Evolutionary conservation across 129 eudicot genomes (phyloP).

Genomic region (Tagetes erecta): DNA sequence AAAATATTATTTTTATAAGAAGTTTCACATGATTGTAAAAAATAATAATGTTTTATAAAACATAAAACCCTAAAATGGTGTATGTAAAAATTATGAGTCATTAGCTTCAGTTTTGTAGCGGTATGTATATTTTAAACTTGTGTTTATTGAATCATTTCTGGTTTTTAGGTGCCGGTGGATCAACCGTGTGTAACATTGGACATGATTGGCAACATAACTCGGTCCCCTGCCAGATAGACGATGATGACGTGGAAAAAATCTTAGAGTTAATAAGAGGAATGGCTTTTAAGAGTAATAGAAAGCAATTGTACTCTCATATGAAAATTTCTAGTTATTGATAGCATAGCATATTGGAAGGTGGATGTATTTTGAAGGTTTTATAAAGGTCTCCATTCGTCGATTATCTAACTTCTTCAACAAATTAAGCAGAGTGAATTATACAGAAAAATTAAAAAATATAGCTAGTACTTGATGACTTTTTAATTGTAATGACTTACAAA

Average conservation of each 20-base stretch:
- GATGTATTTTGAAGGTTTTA: constrained; percentile 8
- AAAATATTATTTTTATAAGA: background rate
- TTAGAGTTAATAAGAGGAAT: background rate
- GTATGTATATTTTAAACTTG: background rate
- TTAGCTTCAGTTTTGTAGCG: background rate
- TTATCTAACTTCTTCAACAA: background rate
- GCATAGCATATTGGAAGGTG: background rate
- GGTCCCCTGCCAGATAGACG: constrained; percentile 32
- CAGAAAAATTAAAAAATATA: background rate
- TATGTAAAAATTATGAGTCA: background rate
- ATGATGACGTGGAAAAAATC: constrained; percentile 2
- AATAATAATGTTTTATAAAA: background rate
- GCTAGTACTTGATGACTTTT: no score
- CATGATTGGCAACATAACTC: constrained; percentile 50
- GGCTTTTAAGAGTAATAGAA: background rate
- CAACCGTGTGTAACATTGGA: constrained; percentile 52
- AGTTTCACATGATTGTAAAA: background rate
- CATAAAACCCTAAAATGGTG: background rate
- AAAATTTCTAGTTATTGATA: background rate
- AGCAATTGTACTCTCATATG: background rate
- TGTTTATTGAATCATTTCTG: background rate
- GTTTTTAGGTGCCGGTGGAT: constrained; percentile 45
- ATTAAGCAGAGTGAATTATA: background rate
- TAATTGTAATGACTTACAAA: background rate
- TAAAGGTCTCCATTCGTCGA: background rate